Base-by-base conservation (phyloP, 441 rosid genomes). In the Gossypium laxum region DNA sequence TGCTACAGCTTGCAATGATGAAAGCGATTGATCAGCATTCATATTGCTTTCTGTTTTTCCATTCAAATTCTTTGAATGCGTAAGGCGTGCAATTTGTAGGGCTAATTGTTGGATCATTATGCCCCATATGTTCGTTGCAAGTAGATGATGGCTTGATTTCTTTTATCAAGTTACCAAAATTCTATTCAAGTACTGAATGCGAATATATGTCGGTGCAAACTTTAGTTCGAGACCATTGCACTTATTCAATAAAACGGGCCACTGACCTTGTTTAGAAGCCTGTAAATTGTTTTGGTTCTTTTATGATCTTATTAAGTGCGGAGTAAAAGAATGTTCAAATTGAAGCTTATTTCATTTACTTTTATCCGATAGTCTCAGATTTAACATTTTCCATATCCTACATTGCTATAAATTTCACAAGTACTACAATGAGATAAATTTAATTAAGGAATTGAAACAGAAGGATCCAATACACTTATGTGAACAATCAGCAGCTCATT, bases 401-500 rank as follows among this genome's bases (percentile, higher is more conserved):
- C 34, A 30, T 30, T 30, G 34, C 6, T 30, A 30, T 30, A 43
- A 43, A 43, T 43, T 43, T 43, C 32, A 4, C 32, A 28, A 28
- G 32, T 3, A 28, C 5, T 28, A 28, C 32, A 4, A 28, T 4
- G 32, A 28, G 32, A 28, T 5, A 43, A 43, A 43, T 43, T 43
- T 43, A 10, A 43, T 43, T 43, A 43, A 43, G 48, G 48, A 14
- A 14, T 30, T 59, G 1, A 59, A 61, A 50, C 21, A n/a, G 2
- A 51, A 21, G 3, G n/a, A 56, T 12, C 14, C 17, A 54, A 32
- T 50, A 0, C 1, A 24, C 11, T 19, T 6, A 3, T 1, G 2
- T 24, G 7, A 30, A 30, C 34, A 0, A 28, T 76, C 77, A 82
- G 47, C 88, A 81, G 56, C 69, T 73, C 80, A 69, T 68, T 1